Evolutionary conservation across 2,329 filamentous ascomycete species (phyloP), one percentile per base, ranked within the genome.

Genomic region (Penicillium sp.): DNA sequence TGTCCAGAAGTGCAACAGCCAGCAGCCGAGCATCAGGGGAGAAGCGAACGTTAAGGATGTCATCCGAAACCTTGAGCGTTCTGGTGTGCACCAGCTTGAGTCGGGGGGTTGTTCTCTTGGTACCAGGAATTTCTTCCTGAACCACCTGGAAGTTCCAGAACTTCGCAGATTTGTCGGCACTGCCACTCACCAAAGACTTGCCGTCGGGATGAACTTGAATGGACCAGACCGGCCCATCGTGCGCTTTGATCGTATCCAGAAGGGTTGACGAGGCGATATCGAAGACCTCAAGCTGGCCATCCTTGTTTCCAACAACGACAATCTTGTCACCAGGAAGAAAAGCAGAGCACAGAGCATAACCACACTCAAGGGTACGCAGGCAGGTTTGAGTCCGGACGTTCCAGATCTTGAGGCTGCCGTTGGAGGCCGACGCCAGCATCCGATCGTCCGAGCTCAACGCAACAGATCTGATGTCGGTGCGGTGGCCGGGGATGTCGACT

Each of bases 131-230:
- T 56, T 93, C 86, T 69, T 97, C 93, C 63, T 97, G 89, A 0
- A 96, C 82, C 50, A 98, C 86, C 65, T 94, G 84, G 67, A 98
- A 96, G 54, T 91, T 86, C 93, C 93, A 98, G 70, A 98, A 97
- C 70, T 95, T 97, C 61, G 87, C 89, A 4, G 83, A 83, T 71
- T 97, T 98, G 69, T 98, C 93, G 8, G 91, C 93, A 63, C 90
- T 94, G 39, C 93, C 94, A 9, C 89, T 95, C 29, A 89, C 88
- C 57, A 97, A 83, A 1, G 88, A 95, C 56, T 86, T 86, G 24
- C 93, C 94, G 60, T 97, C 89, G 0, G 93, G 93, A 64, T 96
- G 90, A 2, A 98, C 87, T 53, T 95, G 84, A 38, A 98, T 74
- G 22, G 89, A 85, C 94, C 94, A 98, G 42, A 98, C 82, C 1